Evolutionary conservation across 148 eudicot species (phyloP), one percentile per base, ranked within the genome.

Genomic region (Arctostaphylos glauca): DNA sequence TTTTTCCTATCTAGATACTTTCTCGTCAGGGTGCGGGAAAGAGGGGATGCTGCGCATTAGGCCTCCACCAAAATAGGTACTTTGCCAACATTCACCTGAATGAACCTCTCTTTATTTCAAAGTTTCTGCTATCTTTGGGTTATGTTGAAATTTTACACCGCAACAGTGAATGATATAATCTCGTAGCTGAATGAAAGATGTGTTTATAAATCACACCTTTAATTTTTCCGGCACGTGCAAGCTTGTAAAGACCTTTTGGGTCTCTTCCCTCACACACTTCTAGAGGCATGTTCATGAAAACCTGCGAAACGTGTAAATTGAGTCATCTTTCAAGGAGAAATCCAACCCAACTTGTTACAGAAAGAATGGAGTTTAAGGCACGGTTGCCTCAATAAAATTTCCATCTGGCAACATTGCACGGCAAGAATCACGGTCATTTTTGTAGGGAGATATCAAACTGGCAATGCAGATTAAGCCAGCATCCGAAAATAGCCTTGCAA

Each of bases 161-260:
- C 49, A 59, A 5, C 31, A 47, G 43, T 31, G 48, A 66, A 44
- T 46, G 43, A n/a, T 3, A 59, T 54, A 19, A 5, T 23, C 14
- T 62, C 7, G 38, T 31, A 38, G 76, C 74, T 62, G 75, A 74
- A 66, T 25, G 18, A 38, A 66, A 19, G 71, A 66, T 14, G 8
- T 64, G 77, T 41, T 50, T 47, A 25, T 62, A 77, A 55, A 84
- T 77, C 49, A 66, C 31, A 95, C 98, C 98, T 92, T 92, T 95
- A 78, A 94, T 92, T 84, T 95, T 94, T 82, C 98, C 98, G 56
- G 97, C 96, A 38, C 98, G 92, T 16, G 98, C 98, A 86, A 93
- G 97, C 90, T 95, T 95, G 89, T 95, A 95, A 68, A 95, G 91
- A 50, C 98, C 98, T 94, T 95, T 95, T 54, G 92, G 89, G 78